These are phyloP conservation scores for Ogataea corticis DNA, from an alignment of 805 yeast genomes.

Conservation along the genomic window DNA sequence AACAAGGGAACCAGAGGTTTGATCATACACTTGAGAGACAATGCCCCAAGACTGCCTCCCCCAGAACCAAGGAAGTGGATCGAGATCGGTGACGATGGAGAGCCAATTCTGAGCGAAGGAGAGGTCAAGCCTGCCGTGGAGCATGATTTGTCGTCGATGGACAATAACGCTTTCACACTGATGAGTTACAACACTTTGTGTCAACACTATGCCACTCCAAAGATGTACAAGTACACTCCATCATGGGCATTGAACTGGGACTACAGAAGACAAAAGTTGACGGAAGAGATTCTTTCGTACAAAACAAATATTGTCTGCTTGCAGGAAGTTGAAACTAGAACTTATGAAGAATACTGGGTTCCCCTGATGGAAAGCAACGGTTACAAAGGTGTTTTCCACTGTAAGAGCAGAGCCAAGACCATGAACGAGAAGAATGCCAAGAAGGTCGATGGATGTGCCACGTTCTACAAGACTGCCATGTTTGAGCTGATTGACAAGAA, in stretches of 20 bases:
- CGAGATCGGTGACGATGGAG: constrained; percentile 75
- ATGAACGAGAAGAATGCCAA: constrained; percentile 78
- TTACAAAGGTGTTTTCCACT: constrained; percentile 78
- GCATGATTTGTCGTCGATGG: constrained; percentile 30
- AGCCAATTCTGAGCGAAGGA: constrained; percentile 39
- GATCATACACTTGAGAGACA: constrained; percentile 78
- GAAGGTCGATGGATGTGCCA: constrained; percentile 98
- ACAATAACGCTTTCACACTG: constrained; percentile 60
- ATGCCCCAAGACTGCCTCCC: constrained; percentile 63
- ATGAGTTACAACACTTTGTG: constrained; percentile 90
- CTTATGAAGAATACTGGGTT: constrained; percentile 83
- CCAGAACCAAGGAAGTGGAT: constrained; percentile 85
- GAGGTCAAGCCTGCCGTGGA: constrained; percentile 25
- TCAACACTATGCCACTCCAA: constrained; percentile 92
- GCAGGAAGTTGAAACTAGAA: constrained; percentile 91
- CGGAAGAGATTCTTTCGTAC: constrained; percentile 65
- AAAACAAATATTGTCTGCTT: constrained; percentile 82
- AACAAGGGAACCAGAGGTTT: constrained; percentile 84
- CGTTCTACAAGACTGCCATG: constrained; percentile 70
- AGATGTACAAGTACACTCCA: constrained; percentile 91
- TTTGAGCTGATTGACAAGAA: constrained; percentile 72
- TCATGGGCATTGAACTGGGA: constrained; percentile 97
- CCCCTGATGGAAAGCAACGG: constrained; percentile 73
- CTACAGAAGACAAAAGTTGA: constrained; percentile 74
- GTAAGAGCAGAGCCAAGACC: constrained; percentile 90